phyloP scores from a whole-genome alignment of 192 early-diverging fungal genomes.

The Paraglomus occultum region DNA sequence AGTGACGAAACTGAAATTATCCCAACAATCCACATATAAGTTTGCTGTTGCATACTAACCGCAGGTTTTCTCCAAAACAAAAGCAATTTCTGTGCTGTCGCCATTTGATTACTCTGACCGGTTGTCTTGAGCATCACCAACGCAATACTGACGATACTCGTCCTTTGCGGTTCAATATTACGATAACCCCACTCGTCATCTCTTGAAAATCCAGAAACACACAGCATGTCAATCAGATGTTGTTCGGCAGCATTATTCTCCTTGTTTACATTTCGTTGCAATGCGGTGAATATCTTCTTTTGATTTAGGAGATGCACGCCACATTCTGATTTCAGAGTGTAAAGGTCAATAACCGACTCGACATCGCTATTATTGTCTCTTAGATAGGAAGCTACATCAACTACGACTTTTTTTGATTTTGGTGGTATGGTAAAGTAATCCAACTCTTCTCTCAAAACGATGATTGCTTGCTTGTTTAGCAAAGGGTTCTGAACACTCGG shows the following conservation, averaged over 20 bases:
- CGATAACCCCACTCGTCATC: slow-evolving; percentile 75
- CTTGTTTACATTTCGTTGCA: slow-evolving; percentile 71
- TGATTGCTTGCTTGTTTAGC: slow-evolving; percentile 61
- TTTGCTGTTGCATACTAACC: slow-evolving; percentile 37
- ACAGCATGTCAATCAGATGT: slow-evolving; percentile 82
- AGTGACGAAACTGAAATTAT: background rate
- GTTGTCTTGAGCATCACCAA: slow-evolving; percentile 70
- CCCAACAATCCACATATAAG: background rate
- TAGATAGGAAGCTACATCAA: background rate
- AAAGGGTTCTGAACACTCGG: slow-evolving; percentile 44
- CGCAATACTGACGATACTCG: slow-evolving; percentile 67
- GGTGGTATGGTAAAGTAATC: slow-evolving; percentile 70
- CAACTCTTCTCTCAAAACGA: slow-evolving; percentile 75
- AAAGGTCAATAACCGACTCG: slow-evolving; percentile 39
- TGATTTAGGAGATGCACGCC: slow-evolving; percentile 63
- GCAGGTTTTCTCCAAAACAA: slow-evolving; percentile 83
- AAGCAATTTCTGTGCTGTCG: slow-evolving; percentile 71
- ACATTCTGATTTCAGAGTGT: slow-evolving; percentile 59
- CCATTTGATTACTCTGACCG: slow-evolving; percentile 62
- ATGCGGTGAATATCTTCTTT: slow-evolving; percentile 70
- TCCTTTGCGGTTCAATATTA: slow-evolving; percentile 63
- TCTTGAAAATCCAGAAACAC: slow-evolving; percentile 70
- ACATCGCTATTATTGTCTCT: background rate
- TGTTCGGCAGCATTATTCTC: slow-evolving; percentile 65
- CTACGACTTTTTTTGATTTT: slow-evolving; percentile 26